phyloP scores from a whole-genome alignment of 371 early-diverging fungal genomes.

The Mortierella polycephala region DNA sequence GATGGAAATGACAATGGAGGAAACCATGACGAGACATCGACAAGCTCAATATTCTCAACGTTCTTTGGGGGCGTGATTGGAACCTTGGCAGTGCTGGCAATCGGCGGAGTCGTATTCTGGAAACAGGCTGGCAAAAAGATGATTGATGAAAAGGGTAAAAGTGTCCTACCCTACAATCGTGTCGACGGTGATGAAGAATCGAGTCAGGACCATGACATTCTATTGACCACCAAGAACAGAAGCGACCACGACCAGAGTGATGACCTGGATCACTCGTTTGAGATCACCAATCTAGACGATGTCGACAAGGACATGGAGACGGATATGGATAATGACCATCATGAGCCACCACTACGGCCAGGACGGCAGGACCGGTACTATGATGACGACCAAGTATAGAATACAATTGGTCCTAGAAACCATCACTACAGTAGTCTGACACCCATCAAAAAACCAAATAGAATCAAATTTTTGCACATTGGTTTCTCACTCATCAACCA shows the following conservation, averaged over 20 bases:
- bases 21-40: not conserved
- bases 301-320: conserved; percentile 10
- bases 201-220: conserved; percentile 22
- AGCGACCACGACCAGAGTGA: conserved; percentile 27
- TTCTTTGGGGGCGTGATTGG: conserved; percentile 46
- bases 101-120: conserved; percentile 44
- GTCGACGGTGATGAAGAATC: conserved; percentile 3
- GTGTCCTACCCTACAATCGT: conserved; percentile 26
- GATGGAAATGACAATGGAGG: conserved; percentile 1
- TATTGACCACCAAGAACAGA: conserved; percentile 25
- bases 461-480: not conserved
- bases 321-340: not conserved
- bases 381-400: conserved; percentile 15
- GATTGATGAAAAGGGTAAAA: conserved; percentile 33
- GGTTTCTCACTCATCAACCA: not conserved
- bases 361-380: conserved; percentile 21
- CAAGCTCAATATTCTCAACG: conserved; percentile 4
- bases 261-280: conserved; percentile 24
- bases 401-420: too few species aligned
- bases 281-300: conserved; percentile 23
- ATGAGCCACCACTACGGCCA: conserved; percentile 6
- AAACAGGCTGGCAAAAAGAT: conserved; percentile 31
- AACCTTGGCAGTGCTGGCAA: conserved; percentile 16
- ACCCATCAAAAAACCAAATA: too few species aligned
- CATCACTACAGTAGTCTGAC: too few species aligned